These are phyloP conservation scores for Sporobolomyces roseus DNA, from an alignment of 768 basidiomycete species.

Conservation along the genomic window DNA sequence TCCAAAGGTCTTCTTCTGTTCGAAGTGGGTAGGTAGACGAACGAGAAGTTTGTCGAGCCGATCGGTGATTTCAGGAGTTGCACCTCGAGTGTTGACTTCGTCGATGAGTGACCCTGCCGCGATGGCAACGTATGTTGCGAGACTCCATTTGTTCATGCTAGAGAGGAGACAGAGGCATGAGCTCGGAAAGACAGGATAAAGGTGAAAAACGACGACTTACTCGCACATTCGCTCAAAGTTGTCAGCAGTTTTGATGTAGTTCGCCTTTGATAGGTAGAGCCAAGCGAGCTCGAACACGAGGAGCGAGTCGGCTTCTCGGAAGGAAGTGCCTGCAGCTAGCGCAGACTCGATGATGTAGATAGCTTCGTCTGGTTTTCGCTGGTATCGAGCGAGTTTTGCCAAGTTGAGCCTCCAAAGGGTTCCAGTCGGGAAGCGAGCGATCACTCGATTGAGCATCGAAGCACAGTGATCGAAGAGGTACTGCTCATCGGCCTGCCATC, in stretches of 20 bases:
- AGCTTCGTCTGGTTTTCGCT: slow-evolving; percentile 12
- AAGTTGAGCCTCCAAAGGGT: slow-evolving; percentile 38
- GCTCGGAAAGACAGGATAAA: not conserved
- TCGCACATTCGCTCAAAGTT: slow-evolving; percentile 29
- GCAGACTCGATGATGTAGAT: slow-evolving; percentile 23
- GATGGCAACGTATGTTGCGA: slow-evolving; percentile 22
- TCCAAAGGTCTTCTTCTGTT: slow-evolving; percentile 26
- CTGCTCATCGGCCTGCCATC: slow-evolving; percentile 31
- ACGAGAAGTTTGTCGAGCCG: slow-evolving; percentile 11
- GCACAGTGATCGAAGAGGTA: slow-evolving; percentile 9
- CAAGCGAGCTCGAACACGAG: slow-evolving; percentile 42
- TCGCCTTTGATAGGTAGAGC: slow-evolving; percentile 31
- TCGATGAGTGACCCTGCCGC: slow-evolving; percentile 36
- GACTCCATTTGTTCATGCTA: slow-evolving; percentile 30
- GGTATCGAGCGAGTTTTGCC: slow-evolving; percentile 30
- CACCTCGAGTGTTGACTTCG: not conserved
- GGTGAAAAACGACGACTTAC: not conserved
- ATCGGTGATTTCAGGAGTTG: slow-evolving; percentile 10
- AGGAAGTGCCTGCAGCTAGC: slow-evolving; percentile 10
- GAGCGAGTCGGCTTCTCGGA: slow-evolving; percentile 38
- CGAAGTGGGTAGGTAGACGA: slow-evolving; percentile 25
- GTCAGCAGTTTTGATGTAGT: slow-evolving; percentile 23
- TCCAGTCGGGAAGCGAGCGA: slow-evolving; percentile 20
- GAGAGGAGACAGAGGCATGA: not conserved
- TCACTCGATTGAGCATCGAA: slow-evolving; percentile 18